phyloP scores from a whole-genome alignment of 306 rosid species.

The Cicer chorassanicum region DNA sequence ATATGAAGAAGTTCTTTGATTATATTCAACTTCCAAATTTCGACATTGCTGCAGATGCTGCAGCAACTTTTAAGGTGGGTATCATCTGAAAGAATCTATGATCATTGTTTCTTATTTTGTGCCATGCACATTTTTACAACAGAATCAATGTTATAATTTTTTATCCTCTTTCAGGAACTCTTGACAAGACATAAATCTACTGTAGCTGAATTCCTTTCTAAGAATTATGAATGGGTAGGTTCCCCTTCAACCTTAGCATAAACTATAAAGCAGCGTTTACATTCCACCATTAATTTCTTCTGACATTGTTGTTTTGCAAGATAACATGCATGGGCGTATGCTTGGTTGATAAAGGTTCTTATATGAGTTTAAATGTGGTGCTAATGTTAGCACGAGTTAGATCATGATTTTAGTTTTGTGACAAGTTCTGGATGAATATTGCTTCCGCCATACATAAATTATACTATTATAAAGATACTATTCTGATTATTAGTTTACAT shows the following conservation, averaged over 20 bases:
- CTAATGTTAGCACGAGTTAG: conserved; percentile 25
- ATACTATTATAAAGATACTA: neutral
- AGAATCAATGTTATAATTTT: conserved; percentile 2
- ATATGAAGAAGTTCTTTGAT: conserved; percentile 89
- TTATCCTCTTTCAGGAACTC: conserved; percentile 75
- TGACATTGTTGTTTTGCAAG: conserved; percentile 17
- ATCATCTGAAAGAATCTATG: conserved; percentile 34
- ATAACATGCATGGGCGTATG: conserved; percentile 26
- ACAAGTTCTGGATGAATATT: conserved; percentile 16
- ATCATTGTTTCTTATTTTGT: conserved; percentile 10
- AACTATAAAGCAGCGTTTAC: conserved; percentile 27
- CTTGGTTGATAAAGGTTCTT: conserved; percentile 30
- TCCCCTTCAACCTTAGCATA: conserved; percentile 30
- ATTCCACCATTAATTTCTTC: conserved; percentile 5
- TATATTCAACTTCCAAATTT: conserved; percentile 95
- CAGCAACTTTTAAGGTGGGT: conserved; percentile 92
- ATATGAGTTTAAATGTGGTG: neutral
- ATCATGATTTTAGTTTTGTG: conserved; percentile 1
- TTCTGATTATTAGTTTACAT: conserved; percentile 7
- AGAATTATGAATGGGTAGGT: conserved; percentile 92
- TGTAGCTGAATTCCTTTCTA: conserved; percentile 91
- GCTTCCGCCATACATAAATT: neutral
- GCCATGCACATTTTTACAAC: conserved; percentile 13
- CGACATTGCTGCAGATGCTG: conserved; percentile 99
- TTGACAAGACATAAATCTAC: conserved; percentile 98